Evolutionary conservation across 306 rosid genomes (phyloP).

Genomic region (Vigna trinervia): DNA sequence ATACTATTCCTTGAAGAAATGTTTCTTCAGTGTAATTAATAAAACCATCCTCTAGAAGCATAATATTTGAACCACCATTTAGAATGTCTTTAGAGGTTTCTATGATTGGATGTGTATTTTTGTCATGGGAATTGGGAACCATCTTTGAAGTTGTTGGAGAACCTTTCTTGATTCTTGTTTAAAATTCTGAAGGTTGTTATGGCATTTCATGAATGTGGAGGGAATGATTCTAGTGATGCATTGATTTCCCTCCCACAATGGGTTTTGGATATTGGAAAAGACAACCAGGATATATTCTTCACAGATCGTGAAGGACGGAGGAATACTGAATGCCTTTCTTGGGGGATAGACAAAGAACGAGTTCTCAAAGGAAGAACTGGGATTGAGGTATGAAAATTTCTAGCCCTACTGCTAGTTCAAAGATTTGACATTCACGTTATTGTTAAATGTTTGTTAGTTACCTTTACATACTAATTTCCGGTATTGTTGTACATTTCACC

Average conservation of each 20-base stretch:
- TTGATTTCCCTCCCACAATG: slow-evolving; percentile 85
- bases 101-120: slow-evolving; percentile 32
- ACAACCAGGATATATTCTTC: slow-evolving; percentile 88
- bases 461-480: slow-evolving; percentile 26
- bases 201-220: slow-evolving; percentile 93
- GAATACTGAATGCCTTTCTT: slow-evolving; percentile 88
- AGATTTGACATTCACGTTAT: slow-evolving; percentile 5
- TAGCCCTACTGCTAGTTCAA: slow-evolving; percentile 15
- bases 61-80: slow-evolving; percentile 36
- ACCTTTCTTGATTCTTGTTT: slow-evolving; percentile 44
- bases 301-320: slow-evolving; percentile 97
- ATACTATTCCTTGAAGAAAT: slow-evolving; percentile 22
- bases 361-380: slow-evolving; percentile 96
- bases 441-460: slow-evolving; percentile 22
- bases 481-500: slow-evolving; percentile 21
- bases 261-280: slow-evolving; percentile 92
- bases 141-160: slow-evolving; percentile 43
- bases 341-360: slow-evolving; percentile 95
- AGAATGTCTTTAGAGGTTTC: slow-evolving; percentile 14
- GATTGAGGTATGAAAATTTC: slow-evolving; percentile 71
- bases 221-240: slow-evolving; percentile 70
- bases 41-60: slow-evolving; percentile 17
- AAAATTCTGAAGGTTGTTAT: slow-evolving; percentile 80
- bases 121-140: slow-evolving; percentile 33
- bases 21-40: slow-evolving; percentile 1